Conservation (phyloP, 768 basidiomycete species). For the Mycena polygramma region DNA sequence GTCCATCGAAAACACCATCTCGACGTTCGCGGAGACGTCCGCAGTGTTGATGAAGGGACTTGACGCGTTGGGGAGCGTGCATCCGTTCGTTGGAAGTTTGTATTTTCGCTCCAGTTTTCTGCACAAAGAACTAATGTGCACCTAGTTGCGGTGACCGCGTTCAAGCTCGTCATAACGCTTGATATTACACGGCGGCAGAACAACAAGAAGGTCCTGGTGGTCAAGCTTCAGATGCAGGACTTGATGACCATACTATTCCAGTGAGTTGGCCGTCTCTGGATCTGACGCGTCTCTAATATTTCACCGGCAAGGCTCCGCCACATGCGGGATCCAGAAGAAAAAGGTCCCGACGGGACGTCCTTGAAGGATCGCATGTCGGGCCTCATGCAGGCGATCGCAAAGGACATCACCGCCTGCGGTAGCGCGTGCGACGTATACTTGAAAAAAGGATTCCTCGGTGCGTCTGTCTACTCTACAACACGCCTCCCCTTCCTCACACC, state of each 20-base stretch:
- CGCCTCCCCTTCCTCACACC: background rate
- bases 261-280: conserved; percentile 41
- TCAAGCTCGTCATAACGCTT: conserved; percentile 56
- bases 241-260: conserved; percentile 59
- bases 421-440: conserved; percentile 55
- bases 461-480: conserved; percentile 2
- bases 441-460: conserved; percentile 49
- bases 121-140: background rate
- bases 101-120: background rate
- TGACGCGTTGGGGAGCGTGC: conserved; percentile 39
- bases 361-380: conserved; percentile 45
- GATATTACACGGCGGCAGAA: conserved; percentile 59
- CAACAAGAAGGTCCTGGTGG: conserved; percentile 54
- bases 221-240: conserved; percentile 58
- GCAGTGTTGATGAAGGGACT: conserved; percentile 42
- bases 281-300: background rate
- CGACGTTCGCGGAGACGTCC: conserved; percentile 40
- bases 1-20: conserved; percentile 33
- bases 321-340: conserved; percentile 34
- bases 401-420: conserved; percentile 54
- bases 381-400: conserved; percentile 44
- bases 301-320: conserved; percentile 28
- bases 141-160: conserved; percentile 57
- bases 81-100: conserved; percentile 43
- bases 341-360: conserved; percentile 44